Evolutionary conservation across 140 eudicot species (phyloP).

Genomic region (Cichorium intybus): DNA sequence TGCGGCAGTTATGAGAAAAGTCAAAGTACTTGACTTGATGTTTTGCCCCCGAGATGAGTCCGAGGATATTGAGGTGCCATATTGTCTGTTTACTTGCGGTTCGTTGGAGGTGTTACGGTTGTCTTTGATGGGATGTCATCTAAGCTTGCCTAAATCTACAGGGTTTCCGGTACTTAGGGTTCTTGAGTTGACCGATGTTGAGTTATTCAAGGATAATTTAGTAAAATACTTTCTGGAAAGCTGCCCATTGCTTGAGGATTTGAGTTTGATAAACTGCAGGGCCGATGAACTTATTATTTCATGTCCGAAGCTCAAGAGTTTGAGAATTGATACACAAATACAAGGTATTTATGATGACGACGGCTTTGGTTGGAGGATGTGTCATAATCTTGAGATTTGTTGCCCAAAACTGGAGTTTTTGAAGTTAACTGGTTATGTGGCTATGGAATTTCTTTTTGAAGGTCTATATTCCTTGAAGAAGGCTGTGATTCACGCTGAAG

Average conservation of each 20-base stretch:
- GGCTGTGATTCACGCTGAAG: not conserved
- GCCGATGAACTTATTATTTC: not conserved
- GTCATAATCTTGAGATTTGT: not conserved
- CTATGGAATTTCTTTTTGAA: not conserved
- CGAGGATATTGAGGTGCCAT: not conserved
- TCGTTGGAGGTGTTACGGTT: conserved; percentile 9
- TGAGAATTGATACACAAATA: not conserved
- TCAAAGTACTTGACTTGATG: conserved; percentile 2
- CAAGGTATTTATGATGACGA: not conserved
- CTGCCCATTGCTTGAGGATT: conserved; percentile 18
- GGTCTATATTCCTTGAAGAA: not conserved
- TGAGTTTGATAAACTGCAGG: conserved; percentile 7
- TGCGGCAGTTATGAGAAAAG: conserved; percentile 2
- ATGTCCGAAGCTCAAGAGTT: not conserved
- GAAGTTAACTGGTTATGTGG: not conserved
- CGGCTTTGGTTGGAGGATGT: not conserved
- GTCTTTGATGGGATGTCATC: not conserved
- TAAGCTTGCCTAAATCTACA: not conserved
- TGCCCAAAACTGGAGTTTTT: not conserved
- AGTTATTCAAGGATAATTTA: not conserved
- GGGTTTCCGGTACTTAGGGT: conserved; percentile 23
- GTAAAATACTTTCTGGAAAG: not conserved
- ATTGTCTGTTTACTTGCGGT: not conserved
- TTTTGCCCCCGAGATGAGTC: not conserved
- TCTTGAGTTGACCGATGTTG: conserved; percentile 1